phyloP scores from a whole-genome alignment of 2,329 filamentous ascomycete species.

The Knufia fluminis region DNA sequence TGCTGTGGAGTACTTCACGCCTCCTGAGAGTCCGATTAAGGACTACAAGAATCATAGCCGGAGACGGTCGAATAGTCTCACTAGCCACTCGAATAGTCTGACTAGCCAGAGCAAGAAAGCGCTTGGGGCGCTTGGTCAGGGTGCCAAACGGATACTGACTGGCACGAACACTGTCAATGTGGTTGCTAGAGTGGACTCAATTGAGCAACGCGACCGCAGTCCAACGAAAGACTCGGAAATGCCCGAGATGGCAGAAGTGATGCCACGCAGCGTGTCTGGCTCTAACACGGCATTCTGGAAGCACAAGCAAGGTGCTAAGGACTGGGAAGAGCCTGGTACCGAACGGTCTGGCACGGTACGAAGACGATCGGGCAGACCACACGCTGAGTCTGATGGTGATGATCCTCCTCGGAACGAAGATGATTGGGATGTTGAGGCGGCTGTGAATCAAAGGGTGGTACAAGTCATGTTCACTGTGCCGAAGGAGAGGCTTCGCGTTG shows the following conservation, averaged over 20 bases:
- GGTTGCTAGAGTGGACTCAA: slow-evolving; percentile 22
- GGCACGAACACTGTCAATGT: slow-evolving; percentile 26
- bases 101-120: slow-evolving; percentile 50
- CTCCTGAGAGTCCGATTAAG: slow-evolving; percentile 24
- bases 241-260: slow-evolving; percentile 17
- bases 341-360: not conserved
- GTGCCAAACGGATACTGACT: slow-evolving; percentile 56
- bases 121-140: slow-evolving; percentile 53
- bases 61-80: not conserved
- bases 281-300: slow-evolving; percentile 40
- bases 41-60: slow-evolving; percentile 23
- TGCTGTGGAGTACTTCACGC: slow-evolving; percentile 15
- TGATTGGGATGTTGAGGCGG: slow-evolving; percentile 69
- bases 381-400: not conserved
- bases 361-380: not conserved
- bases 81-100: slow-evolving; percentile 39
- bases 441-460: slow-evolving; percentile 60
- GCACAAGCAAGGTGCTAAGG: slow-evolving; percentile 42
- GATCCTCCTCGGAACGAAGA: slow-evolving; percentile 19
- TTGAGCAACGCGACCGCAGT: slow-evolving; percentile 10
- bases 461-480: slow-evolving; percentile 93
- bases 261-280: slow-evolving; percentile 39
- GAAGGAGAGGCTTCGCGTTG: slow-evolving; percentile 74
- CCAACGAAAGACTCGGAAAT: not conserved
- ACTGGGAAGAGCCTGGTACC: slow-evolving; percentile 39